Evolutionary conservation across 176 grass and related monocot genomes (phyloP).

Genomic region (Avena sativa): DNA sequence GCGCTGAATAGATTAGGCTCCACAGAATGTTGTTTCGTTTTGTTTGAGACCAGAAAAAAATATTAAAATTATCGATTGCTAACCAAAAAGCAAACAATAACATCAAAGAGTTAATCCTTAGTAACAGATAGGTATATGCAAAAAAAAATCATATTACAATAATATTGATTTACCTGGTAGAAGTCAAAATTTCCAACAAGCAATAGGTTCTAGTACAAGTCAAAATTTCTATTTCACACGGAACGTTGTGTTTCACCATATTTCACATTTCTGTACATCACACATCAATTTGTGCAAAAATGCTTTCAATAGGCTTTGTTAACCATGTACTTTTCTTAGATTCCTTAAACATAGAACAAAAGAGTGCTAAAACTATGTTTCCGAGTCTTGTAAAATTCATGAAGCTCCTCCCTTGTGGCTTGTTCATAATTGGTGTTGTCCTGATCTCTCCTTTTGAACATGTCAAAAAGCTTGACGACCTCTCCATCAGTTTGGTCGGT

Average conservation of each 20-base stretch:
- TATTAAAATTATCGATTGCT: too few relatives aligned
- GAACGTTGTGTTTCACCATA: neutral
- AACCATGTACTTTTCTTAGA: neutral
- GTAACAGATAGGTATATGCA: too few relatives aligned
- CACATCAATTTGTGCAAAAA: neutral
- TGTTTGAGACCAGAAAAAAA: too few relatives aligned
- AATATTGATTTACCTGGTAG: too few relatives aligned
- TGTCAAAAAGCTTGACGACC: constrained; percentile 38
- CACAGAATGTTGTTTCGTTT: too few relatives aligned
- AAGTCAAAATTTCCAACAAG: too few relatives aligned
- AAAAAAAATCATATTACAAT: too few relatives aligned
- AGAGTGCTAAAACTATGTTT: neutral
- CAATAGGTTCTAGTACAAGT: neutral
- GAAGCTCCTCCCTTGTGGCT: constrained; percentile 19
- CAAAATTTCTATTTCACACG: neutral
- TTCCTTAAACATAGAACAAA: neutral
- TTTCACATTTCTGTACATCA: constrained; percentile 1
- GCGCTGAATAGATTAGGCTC: too few relatives aligned
- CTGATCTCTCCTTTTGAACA: constrained; percentile 32
- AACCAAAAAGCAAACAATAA: too few relatives aligned
- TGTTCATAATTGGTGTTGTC: constrained; percentile 15
- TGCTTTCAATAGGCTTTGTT: neutral
- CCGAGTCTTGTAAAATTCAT: neutral
- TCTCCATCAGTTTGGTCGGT: constrained; percentile 38
- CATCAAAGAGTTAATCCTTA: too few relatives aligned